Evolutionary conservation across 208 protist species (phyloP), one percentile per base, ranked within the genome.

Genomic region (Leishmania arabica): DNA sequence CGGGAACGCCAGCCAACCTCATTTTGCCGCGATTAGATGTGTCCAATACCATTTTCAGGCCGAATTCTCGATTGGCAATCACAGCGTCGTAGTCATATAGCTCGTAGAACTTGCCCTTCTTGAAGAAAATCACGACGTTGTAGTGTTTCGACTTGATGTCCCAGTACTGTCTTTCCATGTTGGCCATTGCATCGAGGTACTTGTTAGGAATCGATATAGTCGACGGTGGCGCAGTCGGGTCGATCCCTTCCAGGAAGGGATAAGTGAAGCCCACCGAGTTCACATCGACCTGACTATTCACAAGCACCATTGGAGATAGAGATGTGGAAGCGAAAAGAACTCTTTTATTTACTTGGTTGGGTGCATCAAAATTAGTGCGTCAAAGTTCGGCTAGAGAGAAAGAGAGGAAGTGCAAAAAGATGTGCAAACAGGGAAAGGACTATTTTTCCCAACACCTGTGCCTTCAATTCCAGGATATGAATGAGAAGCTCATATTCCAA

Each of bases 101-200:
- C 79, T 99, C 98, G 89, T 99, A 99, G 88, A 99, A 99, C 73
- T 97, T 98, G 34, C 97, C 98, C 85, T 99, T 99, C 82, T 99
- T 99, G 85, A 99, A 99, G 62, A 99, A 99, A 31, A 99, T 86
- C 17, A 99, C 45, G 19, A 96, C 90, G 80, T 99, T 97, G 88
- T 90, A 99, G 76, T 98, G 78, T 17, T 96, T 84, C 58, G 86
- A 80, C 83, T 99, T 99, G 37, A 99, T 99, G 42, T 96, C 91
- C 98, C 98, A 99, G 79, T 99, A 99, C 82, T 99, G 98, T 5
- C 96, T 88, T 89, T 99, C 97, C 93, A 99, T 98, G 54, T 87
- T 89, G 13, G 83, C 96, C 93, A 99, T 98, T 13, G 88, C 88
- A 54, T 90, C 89, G 15, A 98, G 87, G 45, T 90, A 87, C 54